Percentiles rank a stretch among this genome's conserved stretches.
phyloP scores from a whole-genome alignment of 179 eudicot species.

The Silene noctiflora region DNA sequence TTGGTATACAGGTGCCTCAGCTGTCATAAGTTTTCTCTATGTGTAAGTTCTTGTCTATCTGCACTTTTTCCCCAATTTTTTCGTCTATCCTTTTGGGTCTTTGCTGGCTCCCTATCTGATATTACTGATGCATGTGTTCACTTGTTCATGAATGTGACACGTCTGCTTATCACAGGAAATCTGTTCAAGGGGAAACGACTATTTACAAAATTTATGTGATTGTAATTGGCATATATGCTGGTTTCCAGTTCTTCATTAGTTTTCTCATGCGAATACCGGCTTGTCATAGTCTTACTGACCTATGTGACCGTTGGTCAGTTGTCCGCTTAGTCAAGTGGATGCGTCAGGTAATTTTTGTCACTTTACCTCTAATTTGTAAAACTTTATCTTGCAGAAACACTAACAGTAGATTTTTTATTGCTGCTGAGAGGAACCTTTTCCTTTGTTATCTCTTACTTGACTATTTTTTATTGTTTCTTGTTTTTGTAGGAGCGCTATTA shows the following conservation, averaged over 20 bases:
- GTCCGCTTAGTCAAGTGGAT: conserved; percentile 79
- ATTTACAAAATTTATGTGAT: conserved; percentile 64
- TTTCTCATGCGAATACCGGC: conserved; percentile 81
- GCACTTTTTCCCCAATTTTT: background rate
- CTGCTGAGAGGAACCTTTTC: background rate
- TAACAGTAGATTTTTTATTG: background rate
- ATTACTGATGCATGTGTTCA: conserved; percentile 5
- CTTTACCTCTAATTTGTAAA: background rate
- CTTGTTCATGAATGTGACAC: background rate
- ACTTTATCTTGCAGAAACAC: background rate
- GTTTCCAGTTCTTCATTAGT: conserved; percentile 65
- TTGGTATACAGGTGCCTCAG: conserved; percentile 68
- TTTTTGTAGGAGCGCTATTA: conserved; percentile 77
- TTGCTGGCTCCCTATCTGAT: background rate
- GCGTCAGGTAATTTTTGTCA: conserved; percentile 68
- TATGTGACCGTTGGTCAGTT: conserved; percentile 66
- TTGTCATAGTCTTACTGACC: conserved; percentile 70
- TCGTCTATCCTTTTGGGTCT: background rate
- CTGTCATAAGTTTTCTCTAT: conserved; percentile 73
- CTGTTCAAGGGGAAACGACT: conserved; percentile 56
- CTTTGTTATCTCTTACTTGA: background rate
- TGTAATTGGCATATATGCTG: conserved; percentile 75
- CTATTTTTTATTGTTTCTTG: conserved; percentile 1
- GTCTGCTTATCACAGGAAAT: conserved; percentile 53
- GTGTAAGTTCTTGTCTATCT: conserved; percentile 50